These are phyloP conservation scores for Suillus luteus DNA, from an alignment of 768 basidiomycete genomes.

Conservation along the genomic window DNA sequence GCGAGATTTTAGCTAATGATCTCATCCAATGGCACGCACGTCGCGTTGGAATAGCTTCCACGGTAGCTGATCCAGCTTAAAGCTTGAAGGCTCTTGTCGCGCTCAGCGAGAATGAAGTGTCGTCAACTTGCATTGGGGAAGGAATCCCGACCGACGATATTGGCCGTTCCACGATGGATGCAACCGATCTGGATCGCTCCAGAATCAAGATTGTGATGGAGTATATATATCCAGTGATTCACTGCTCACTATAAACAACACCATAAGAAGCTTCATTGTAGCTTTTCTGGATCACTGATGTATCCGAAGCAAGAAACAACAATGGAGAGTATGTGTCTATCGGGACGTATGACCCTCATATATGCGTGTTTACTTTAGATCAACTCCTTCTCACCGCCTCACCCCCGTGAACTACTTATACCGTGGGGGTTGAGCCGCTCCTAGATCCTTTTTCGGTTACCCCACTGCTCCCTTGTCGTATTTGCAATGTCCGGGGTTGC, in stretches of 20 bases:
- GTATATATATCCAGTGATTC: neutral
- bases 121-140: neutral
- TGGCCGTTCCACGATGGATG: neutral
- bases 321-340: neutral
- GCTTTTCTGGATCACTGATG: neutral
- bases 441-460: neutral
- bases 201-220: neutral
- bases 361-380: neutral
- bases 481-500: constrained; percentile 12
- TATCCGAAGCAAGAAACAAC: too few species aligned
- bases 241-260: neutral
- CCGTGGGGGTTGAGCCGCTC: neutral
- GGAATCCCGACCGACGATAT: neutral
- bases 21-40: neutral
- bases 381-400: neutral
- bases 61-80: too few species aligned
- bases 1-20: neutral
- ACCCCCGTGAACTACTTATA: neutral
- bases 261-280: neutral
- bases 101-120: neutral
- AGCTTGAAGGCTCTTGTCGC: too few species aligned
- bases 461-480: neutral
- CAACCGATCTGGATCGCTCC: neutral
- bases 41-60: too few species aligned
- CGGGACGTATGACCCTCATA: neutral